phyloP scores from a whole-genome alignment of 2,329 filamentous ascomycete species.

The Aureobasidium sp. region DNA sequence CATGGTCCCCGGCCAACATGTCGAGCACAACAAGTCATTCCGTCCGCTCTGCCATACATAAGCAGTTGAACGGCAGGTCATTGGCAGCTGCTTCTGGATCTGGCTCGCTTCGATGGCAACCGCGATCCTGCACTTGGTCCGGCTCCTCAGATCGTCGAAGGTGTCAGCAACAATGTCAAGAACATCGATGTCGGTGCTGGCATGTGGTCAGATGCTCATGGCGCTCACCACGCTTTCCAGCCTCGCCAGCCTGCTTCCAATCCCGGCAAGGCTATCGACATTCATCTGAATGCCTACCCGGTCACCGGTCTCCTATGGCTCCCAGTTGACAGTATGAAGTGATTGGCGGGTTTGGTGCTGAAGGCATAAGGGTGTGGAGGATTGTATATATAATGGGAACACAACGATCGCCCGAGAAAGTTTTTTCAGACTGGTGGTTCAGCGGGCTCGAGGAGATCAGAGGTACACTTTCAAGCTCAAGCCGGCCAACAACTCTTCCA shows the following conservation, averaged over 20 bases:
- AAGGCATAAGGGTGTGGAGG: no score
- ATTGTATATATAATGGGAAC: no score
- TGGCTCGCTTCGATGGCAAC: conserved; percentile 20
- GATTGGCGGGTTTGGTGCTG: conserved; percentile 53
- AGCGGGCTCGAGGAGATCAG: no score
- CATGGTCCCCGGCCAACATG: no score
- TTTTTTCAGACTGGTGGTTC: no score
- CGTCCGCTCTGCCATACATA: no score
- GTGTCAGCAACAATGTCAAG: conserved; percentile 18
- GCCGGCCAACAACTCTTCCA: no score
- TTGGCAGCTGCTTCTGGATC: no score
- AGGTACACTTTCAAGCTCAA: no score
- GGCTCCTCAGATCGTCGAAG: not conserved
- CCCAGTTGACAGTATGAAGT: conserved; percentile 78
- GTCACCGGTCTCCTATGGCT: conserved; percentile 54
- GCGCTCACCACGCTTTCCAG: conserved; percentile 18
- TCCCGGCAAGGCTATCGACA: conserved; percentile 33
- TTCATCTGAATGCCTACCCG: conserved; percentile 66
- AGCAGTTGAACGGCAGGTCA: no score
- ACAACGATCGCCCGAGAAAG: no score
- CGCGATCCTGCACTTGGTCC: conserved; percentile 16
- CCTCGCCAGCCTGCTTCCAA: conserved; percentile 33
- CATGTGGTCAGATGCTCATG: conserved; percentile 27
- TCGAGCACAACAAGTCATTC: no score
- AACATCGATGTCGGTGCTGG: conserved; percentile 25